These are phyloP conservation scores for Planoprotostelium fungivorum DNA, from an alignment of 78 protist genomes.

Conservation along the genomic window DNA sequence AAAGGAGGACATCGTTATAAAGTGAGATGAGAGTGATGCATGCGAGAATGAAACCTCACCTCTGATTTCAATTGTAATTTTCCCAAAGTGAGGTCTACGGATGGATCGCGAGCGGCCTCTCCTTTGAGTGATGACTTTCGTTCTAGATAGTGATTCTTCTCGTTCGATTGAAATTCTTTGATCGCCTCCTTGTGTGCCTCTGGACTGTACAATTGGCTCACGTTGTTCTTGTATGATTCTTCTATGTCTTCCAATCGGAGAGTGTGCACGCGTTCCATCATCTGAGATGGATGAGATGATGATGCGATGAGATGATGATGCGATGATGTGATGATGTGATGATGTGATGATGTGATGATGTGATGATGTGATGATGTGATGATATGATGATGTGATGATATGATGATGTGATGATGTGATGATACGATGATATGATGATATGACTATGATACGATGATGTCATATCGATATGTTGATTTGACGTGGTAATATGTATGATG, in stretches of 20 bases:
- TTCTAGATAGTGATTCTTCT: not conserved
- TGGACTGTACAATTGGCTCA: not conserved
- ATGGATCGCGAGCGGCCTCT: not conserved
- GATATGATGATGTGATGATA: no score
- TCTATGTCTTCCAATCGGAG: not conserved
- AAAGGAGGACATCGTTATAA: no score
- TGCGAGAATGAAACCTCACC: not conserved
- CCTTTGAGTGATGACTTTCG: not conserved
- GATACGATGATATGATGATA: no score
- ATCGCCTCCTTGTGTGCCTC: not conserved
- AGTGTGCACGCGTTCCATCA: not conserved
- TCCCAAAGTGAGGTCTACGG: not conserved
- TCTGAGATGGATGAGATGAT: not conserved
- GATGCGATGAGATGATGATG: not conserved
- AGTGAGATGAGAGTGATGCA: no score
- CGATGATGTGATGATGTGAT: not conserved
- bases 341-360: no score
- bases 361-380: no score
- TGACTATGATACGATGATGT: no score
- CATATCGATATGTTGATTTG: no score
- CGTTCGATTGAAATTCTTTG: not conserved
- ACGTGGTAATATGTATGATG: no score
- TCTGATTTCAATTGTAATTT: not conserved
- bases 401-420: no score
- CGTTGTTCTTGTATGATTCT: not conserved